Evolutionary conservation across 106 monocot genomes (phyloP).

Genomic region (Dendrobium catenatum): DNA sequence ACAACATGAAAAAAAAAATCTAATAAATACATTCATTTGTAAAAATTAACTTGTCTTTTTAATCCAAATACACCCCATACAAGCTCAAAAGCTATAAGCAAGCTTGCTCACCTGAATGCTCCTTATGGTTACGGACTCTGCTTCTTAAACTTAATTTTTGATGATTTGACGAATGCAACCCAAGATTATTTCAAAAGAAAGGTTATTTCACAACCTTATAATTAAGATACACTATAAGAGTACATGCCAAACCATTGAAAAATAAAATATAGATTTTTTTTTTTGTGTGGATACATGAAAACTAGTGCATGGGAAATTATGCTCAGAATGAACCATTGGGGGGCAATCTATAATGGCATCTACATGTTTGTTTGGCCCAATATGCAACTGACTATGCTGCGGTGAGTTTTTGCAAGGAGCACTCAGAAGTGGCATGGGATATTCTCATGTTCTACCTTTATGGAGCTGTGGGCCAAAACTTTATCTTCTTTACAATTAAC

Average conservation of each 20-base stretch:
- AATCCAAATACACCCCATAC: slow-evolving; percentile 38
- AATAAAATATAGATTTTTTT: neutral
- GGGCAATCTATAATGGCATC: slow-evolving; percentile 67
- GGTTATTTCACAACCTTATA: slow-evolving; percentile 16
- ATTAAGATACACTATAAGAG: neutral
- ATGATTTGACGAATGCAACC: slow-evolving; percentile 92
- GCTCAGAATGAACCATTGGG: slow-evolving; percentile 99
- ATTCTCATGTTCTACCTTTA: slow-evolving; percentile 85
- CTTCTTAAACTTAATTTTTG: slow-evolving; percentile 87
- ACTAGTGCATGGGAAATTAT: slow-evolving; percentile 94
- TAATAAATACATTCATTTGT: neutral
- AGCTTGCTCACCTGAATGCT: slow-evolving; percentile 92
- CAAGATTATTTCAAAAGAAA: slow-evolving; percentile 83
- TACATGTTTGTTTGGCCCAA: slow-evolving; percentile 78
- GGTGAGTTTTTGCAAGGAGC: slow-evolving; percentile 55
- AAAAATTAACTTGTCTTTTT: neutral
- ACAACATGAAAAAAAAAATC: neutral
- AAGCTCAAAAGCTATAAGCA: slow-evolving; percentile 88
- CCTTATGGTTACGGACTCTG: slow-evolving; percentile 87
- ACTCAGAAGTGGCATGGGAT: slow-evolving; percentile 96
- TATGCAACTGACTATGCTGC: slow-evolving; percentile 63
- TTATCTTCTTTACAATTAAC: slow-evolving; percentile 86
- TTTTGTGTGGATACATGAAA: slow-evolving; percentile 67
- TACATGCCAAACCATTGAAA: neutral
- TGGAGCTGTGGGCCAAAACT: slow-evolving; percentile 87